A percentile compares a stretch with the other conserved stretches of the same genome.
Evolutionary conservation across 805 yeast genomes (phyloP).

Genomic region (Ogataea angusta): DNA sequence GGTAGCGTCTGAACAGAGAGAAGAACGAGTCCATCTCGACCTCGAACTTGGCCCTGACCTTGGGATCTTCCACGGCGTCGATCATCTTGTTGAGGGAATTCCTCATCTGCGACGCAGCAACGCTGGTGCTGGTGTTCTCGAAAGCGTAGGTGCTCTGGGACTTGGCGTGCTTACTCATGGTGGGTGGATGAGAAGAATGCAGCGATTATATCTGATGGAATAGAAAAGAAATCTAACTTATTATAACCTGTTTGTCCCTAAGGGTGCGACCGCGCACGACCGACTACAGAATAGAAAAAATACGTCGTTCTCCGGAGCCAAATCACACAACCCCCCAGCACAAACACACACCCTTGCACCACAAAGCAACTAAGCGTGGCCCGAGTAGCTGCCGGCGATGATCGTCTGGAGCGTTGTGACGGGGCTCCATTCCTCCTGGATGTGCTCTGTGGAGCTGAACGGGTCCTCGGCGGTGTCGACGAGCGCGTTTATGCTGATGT

Average conservation of each 20-base stretch:
- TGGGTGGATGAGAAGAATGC: neutral
- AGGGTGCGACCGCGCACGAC: conserved; percentile 9
- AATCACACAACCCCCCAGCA: neutral
- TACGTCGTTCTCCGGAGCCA: neutral
- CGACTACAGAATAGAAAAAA: conserved; percentile 8
- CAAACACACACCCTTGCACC: conserved; percentile 7
- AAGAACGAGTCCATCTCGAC: conserved; percentile 93
- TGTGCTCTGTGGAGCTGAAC: conserved; percentile 28
- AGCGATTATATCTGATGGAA: neutral
- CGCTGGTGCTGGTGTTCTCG: conserved; percentile 90
- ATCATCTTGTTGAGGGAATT: conserved; percentile 87
- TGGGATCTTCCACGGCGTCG: conserved; percentile 65
- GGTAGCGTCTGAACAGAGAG: conserved; percentile 86
- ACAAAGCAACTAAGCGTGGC: conserved; percentile 28
- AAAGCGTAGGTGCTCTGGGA: conserved; percentile 82
- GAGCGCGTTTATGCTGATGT: conserved; percentile 32
- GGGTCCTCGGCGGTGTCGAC: conserved; percentile 33
- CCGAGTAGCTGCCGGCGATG: conserved; percentile 48
- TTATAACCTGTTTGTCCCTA: conserved; percentile 5
- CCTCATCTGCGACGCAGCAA: conserved; percentile 97
- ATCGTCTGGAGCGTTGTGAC: conserved; percentile 46
- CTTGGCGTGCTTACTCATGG: conserved; percentile 54
- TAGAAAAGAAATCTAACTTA: conserved; percentile 1
- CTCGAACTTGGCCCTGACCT: conserved; percentile 61
- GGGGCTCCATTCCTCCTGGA: conserved; percentile 29